These are phyloP conservation scores for Sequoia sempervirens DNA, from an alignment of 75 land plant species.

Conservation along the genomic window DNA sequence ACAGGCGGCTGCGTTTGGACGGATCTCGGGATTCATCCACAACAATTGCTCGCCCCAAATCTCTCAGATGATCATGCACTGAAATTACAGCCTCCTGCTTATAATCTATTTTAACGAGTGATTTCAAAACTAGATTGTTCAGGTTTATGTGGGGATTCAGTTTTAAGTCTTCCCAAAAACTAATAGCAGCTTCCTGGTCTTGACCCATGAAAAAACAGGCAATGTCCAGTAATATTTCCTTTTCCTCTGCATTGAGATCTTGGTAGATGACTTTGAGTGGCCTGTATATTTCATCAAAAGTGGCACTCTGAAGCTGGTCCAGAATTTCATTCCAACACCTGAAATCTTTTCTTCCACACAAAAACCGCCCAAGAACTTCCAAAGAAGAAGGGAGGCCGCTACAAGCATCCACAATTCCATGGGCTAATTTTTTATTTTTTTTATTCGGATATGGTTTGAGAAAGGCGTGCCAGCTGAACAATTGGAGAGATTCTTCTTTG, in stretches of 20 bases:
- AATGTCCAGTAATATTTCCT: background rate
- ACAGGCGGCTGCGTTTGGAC: background rate
- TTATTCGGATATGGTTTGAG: background rate
- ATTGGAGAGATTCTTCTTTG: background rate
- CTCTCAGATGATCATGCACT: background rate
- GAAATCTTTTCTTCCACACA: background rate
- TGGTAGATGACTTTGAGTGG: background rate
- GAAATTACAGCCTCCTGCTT: background rate
- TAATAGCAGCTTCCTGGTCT: background rate
- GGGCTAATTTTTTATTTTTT: background rate
- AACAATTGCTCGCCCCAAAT: background rate
- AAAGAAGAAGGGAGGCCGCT: background rate
- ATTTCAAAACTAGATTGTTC: background rate
- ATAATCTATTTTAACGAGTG: background rate
- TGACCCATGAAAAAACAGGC: background rate
- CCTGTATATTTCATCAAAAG: background rate
- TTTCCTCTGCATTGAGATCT: background rate
- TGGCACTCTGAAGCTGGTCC: background rate
- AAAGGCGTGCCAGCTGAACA: background rate
- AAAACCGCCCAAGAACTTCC: background rate
- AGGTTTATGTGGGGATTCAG: background rate
- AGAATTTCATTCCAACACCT: background rate
- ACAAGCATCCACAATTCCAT: background rate
- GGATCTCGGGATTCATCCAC: background rate
- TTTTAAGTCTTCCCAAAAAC: background rate